Conservation (phyloP, 2,329 filamentous ascomycete genomes). For the Mollisiaceae sp. region DNA sequence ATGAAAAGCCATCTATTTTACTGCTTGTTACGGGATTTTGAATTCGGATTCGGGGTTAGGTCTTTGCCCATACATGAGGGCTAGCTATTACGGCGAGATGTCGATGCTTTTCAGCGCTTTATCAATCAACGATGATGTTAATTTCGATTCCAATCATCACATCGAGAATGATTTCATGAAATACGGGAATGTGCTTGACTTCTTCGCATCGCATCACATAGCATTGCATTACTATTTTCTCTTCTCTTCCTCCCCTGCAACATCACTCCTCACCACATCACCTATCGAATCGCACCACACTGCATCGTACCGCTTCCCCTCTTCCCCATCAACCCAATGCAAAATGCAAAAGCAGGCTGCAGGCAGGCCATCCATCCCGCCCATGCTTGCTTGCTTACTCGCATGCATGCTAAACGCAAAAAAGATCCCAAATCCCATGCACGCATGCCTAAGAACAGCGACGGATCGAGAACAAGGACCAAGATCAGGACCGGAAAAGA, state of each 20-base stretch:
- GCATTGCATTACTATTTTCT: conserved; percentile 2
- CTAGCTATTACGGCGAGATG: not conserved
- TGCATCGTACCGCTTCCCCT: not conserved
- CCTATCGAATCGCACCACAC: not conserved
- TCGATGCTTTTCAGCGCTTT: conserved; percentile 5
- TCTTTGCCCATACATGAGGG: not conserved
- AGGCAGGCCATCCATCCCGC: not conserved
- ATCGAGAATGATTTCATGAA: too few relatives aligned
- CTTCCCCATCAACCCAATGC: not conserved
- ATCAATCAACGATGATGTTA: not conserved
- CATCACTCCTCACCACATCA: not conserved
- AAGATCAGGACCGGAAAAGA: not conserved
- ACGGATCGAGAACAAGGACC: too few relatives aligned
- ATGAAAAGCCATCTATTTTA: not conserved
- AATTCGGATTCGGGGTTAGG: not conserved
- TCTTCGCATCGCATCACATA: not conserved
- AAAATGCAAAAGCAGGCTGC: not conserved
- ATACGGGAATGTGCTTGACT: not conserved
- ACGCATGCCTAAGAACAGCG: too few relatives aligned
- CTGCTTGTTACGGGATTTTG: conserved; percentile 1
- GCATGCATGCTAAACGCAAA: not conserved
- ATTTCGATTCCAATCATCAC: not conserved
- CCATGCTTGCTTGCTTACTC: not conserved
- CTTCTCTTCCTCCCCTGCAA: not conserved
- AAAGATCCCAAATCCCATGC: not conserved